Evolutionary conservation across 2,329 filamentous ascomycete species (phyloP), one percentile per base, ranked within the genome.

Genomic region (Dactylellina parvicollis): DNA sequence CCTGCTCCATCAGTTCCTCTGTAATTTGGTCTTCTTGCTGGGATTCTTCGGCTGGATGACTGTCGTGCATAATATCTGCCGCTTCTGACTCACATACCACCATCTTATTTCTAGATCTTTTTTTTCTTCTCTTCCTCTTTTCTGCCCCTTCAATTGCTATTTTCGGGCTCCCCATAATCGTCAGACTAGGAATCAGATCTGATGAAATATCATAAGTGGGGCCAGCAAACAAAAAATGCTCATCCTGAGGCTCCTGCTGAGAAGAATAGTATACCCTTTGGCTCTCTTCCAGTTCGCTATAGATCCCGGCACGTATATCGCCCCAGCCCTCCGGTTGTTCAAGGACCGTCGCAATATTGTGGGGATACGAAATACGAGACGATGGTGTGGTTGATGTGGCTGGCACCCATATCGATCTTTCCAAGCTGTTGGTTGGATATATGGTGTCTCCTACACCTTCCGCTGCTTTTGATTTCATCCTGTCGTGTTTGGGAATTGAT

Each of bases 261-360:
- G 57, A 59, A 24, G 65, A 62, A 28, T 62, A 73, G 44, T 73
- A 73, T 10, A 26, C 16, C 34, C 49, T 55, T n/a, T 73, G 69
- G 12, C 52, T 66, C 20, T 73, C 60, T 22, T 73, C 69, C 16
- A 73, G 16, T 1, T 54, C 36, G 4, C 60, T 52, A 28, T 22
- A 47, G 16, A 73, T 26, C 18, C 61, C 20, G 1, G 52, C 60
- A 0, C 69, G 69, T 8, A 44, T 34, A 20, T 66, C 54, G 3
- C 54, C 36, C 69, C 69, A 73, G 9, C 69, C 69, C 18, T 65
- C 26, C 5, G 69, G 69, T 28, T 73, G 69, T 34, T 66, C 46
- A 0, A 66, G 60, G 18, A 73, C 14, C 47, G 32, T 50, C 1
- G 69, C 60, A 3, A 73, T 60, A 10, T 64, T 62, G 16, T 60